phyloP scores from a whole-genome alignment of 1,139 yeast genomes.

The Debaryomyces udenii region DNA sequence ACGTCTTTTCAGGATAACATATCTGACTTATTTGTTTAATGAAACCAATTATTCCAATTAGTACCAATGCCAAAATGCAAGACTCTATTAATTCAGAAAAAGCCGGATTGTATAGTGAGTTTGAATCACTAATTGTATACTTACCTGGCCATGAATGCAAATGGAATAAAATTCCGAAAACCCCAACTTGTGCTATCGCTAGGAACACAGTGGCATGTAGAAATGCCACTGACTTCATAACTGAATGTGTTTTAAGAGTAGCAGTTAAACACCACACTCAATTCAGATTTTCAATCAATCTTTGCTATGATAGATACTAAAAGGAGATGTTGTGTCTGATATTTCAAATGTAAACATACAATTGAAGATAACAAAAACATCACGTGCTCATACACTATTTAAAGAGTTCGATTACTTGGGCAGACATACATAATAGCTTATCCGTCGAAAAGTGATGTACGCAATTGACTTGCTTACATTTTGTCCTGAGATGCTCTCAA shows the following conservation, averaged over 20 bases:
- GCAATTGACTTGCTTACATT: too few species aligned
- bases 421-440: too few species aligned
- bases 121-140: neutral
- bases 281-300: too few species aligned
- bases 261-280: too few species aligned
- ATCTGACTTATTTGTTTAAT: neutral
- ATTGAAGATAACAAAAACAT: too few species aligned
- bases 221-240: constrained; percentile 4
- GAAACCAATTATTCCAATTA: neutral
- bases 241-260: neutral
- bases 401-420: too few species aligned
- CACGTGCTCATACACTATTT: too few species aligned
- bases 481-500: too few species aligned
- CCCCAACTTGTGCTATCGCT: constrained; percentile 2
- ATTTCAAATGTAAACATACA: too few species aligned
- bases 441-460: too few species aligned
- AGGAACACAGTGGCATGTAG: neutral
- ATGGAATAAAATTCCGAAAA: neutral
- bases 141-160: constrained; percentile 3
- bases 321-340: too few species aligned
- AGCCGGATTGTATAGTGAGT: neutral
- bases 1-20: neutral
- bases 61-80: neutral
- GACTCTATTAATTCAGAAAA: neutral
- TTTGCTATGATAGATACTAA: too few species aligned